Conservation (phyloP, 2,329 filamentous ascomycete species). For the Pseudogymnoascus sp. region DNA sequence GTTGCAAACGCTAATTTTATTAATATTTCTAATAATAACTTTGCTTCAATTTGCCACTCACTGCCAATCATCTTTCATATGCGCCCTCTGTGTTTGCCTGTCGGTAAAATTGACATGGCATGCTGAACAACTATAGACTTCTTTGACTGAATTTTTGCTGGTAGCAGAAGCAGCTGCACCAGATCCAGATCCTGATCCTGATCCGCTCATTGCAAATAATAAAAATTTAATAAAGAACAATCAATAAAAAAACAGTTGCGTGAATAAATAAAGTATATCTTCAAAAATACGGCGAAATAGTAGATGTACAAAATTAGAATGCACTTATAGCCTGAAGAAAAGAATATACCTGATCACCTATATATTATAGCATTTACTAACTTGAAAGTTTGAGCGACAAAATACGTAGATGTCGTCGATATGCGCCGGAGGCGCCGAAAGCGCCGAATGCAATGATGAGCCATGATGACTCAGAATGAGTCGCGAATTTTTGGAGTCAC, state of each 20-base stretch:
- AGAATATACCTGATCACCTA: not conserved
- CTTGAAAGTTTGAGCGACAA: not conserved
- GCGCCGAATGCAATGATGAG: not conserved
- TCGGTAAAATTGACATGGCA: not conserved
- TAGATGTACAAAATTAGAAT: not conserved
- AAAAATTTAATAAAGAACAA: not conserved
- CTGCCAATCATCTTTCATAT: slow-evolving; percentile 4
- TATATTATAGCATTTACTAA: not conserved
- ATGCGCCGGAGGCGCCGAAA: not conserved
- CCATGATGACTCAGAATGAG: slow-evolving; percentile 3
- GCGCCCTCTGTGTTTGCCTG: not conserved
- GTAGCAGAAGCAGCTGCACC: not conserved
- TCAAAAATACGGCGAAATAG: not conserved
- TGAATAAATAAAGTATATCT: not conserved
- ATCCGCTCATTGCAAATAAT: not conserved
- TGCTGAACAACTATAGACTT: slow-evolving; percentile 3
- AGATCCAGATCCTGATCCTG: not conserved
- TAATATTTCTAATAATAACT: not conserved
- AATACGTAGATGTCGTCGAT: not conserved
- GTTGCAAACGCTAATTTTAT: not conserved
- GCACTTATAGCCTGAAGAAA: not conserved
- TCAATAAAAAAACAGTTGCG: not conserved
- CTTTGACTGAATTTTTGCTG: not conserved
- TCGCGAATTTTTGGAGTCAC: not conserved
- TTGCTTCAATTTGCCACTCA: not conserved